Evolutionary conservation across 73 alveolate genomes (phyloP).

Genomic region (Effrenium voratum): DNA sequence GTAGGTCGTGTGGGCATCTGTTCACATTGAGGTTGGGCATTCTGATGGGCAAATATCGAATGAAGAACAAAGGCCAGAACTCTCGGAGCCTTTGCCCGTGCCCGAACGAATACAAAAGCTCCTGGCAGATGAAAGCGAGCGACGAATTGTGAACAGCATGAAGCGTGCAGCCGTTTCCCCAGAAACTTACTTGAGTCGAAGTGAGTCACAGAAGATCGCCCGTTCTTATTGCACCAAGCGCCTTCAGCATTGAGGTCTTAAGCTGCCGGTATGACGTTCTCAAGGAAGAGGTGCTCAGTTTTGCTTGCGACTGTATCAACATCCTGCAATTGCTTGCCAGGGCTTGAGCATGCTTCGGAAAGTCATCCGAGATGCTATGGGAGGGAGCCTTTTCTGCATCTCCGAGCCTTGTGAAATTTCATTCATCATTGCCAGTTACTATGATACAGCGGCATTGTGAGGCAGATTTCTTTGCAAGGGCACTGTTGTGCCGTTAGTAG

Average conservation of each 20-base stretch:
- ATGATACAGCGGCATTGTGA: no score
- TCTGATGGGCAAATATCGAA: slow-evolving; percentile 66
- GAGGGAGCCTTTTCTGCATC: not conserved
- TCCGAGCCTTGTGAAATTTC: no score
- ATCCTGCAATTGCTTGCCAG: not conserved
- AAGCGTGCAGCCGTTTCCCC: slow-evolving; percentile 23
- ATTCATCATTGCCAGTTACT: no score
- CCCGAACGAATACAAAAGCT: not conserved
- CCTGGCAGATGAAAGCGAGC: slow-evolving; percentile 45
- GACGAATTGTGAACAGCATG: slow-evolving; percentile 55
- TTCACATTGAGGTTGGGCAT: slow-evolving; percentile 44
- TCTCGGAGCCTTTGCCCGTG: not conserved
- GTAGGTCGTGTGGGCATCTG: not conserved
- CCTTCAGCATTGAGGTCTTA: not conserved
- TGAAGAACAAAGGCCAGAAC: slow-evolving; percentile 68
- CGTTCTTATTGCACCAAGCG: no score
- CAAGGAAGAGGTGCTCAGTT: slow-evolving; percentile 31
- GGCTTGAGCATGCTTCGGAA: slow-evolving; percentile 84
- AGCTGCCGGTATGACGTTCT: slow-evolving; percentile 63
- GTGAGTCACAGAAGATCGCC: no score
- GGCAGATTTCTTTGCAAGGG: no score
- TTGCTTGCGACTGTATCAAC: not conserved
- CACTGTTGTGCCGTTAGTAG: no score
- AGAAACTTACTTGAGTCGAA: no score
- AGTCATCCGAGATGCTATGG: slow-evolving; percentile 62